A percentile compares a stretch with the other conserved stretches of the same genome.
phyloP scores from a whole-genome alignment of 2,329 filamentous ascomycete genomes.

The Alternaria ethzedia region DNA sequence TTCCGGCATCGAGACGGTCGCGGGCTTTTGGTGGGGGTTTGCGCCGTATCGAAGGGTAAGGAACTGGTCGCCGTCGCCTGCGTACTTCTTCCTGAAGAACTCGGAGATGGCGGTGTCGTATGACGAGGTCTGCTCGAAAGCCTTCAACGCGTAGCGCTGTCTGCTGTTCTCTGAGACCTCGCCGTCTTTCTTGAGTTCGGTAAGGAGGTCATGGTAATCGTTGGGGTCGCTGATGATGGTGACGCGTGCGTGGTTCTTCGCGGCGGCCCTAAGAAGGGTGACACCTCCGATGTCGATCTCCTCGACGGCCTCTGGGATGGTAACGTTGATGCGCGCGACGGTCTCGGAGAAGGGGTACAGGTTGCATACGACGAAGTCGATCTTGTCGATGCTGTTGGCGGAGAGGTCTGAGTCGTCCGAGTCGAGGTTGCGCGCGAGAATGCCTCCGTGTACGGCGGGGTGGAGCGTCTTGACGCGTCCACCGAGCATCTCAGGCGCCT shows the following conservation, averaged over 20 bases:
- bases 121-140: constrained; percentile 96
- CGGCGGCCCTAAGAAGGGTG: constrained; percentile 91
- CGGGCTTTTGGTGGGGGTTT: constrained; percentile 98
- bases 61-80: constrained; percentile 82
- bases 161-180: constrained; percentile 85
- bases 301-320: constrained; percentile 94
- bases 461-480: constrained; percentile 95
- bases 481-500: constrained; percentile 93
- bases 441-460: constrained; percentile 82
- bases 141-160: constrained; percentile 92
- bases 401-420: constrained; percentile 95
- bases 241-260: constrained; percentile 96
- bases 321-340: constrained; percentile 95
- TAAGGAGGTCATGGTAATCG: constrained; percentile 93
- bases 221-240: constrained; percentile 93
- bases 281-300: constrained; percentile 98
- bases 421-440: constrained; percentile 90
- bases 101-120: constrained; percentile 94
- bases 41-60: constrained; percentile 89
- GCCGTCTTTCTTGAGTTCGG: constrained; percentile 84
- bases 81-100: constrained; percentile 98
- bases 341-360: constrained; percentile 99
- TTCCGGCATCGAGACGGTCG: constrained; percentile 78
- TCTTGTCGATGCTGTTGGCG: constrained; percentile 50
- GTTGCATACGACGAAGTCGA: constrained; percentile 76